These are phyloP conservation scores for Nakazawaea siamensis DNA, from an alignment of 805 yeast species.

Conservation along the genomic window DNA sequence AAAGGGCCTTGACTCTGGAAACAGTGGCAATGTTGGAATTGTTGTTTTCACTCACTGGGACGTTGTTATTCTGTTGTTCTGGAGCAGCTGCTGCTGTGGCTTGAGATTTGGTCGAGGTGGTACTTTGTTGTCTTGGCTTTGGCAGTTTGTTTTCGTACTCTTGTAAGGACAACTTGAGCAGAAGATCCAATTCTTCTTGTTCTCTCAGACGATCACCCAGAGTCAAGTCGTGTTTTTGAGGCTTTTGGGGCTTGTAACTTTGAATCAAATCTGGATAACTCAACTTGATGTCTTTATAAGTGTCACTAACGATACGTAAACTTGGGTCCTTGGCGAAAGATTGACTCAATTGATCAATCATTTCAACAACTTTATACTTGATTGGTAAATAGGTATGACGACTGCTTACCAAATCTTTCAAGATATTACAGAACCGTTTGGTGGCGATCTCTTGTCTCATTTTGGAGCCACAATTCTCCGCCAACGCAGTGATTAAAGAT, in stretches of 20 bases:
- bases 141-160: constrained; percentile 39
- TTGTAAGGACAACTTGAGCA: constrained; percentile 61
- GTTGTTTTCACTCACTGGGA: constrained; percentile 15
- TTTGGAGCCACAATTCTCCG: constrained; percentile 72
- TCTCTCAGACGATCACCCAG: constrained; percentile 44
- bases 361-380: constrained; percentile 56
- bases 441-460: constrained; percentile 57
- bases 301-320: constrained; percentile 57
- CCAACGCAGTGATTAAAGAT: constrained; percentile 47
- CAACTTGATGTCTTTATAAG: constrained; percentile 39
- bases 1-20: constrained; percentile 74
- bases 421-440: constrained; percentile 37
- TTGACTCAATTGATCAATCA: constrained; percentile 55
- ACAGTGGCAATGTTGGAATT: constrained; percentile 26
- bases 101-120: constrained; percentile 14
- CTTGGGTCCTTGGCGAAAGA: constrained; percentile 72
- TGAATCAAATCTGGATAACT: constrained; percentile 28
- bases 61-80: constrained; percentile 7
- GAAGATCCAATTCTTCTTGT: constrained; percentile 74
- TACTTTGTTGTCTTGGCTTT: constrained; percentile 9
- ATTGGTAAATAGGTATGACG: constrained; percentile 56
- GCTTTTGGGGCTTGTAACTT: constrained; percentile 39
- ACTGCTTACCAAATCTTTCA: constrained; percentile 45
- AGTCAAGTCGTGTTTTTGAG: constrained; percentile 44
- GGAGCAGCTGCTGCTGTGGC: constrained; percentile 12